Percentiles rank a stretch among this genome's conserved stretches.
These are phyloP conservation scores for Sicyos baderoa DNA, from an alignment of 306 rosid species.

Conservation along the genomic window DNA sequence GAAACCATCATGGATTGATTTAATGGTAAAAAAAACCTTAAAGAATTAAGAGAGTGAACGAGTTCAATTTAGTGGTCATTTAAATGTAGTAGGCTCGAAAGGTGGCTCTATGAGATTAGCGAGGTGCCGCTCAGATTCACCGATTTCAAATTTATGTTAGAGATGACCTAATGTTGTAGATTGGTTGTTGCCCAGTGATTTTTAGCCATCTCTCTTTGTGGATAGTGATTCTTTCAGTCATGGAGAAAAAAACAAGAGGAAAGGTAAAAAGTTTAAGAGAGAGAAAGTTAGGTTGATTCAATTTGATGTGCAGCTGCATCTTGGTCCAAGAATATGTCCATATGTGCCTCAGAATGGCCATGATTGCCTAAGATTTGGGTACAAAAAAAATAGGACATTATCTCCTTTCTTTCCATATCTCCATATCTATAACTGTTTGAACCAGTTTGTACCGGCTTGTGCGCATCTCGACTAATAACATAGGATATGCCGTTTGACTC, in stretches of 20 bases:
- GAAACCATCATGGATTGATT: no score
- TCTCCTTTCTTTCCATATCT: no score
- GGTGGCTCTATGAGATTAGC: no score
- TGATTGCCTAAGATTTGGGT: constrained; percentile 18
- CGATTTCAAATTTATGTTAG: background rate
- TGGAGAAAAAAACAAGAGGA: constrained; percentile 9
- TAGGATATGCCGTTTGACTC: no score
- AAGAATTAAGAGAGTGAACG: no score
- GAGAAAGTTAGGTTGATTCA: constrained; percentile 6
- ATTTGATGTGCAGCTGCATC: constrained; percentile 11
- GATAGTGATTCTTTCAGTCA: background rate
- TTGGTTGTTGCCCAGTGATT: constrained; percentile 15
- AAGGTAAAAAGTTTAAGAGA: background rate
- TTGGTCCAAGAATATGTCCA: constrained; percentile 18
- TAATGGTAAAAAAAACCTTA: no score
- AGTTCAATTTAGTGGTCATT: no score
- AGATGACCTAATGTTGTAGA: constrained; percentile 6
- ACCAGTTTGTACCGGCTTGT: no score
- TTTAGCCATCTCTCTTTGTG: background rate
- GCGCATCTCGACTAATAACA: no score
- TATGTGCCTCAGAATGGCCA: constrained; percentile 8
- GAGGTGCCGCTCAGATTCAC: no score
- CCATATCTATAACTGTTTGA: no score
- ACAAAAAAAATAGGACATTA: constrained; percentile 2
- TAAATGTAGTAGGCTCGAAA: background rate